Conservation (phyloP, 2,329 filamentous ascomycete genomes). For the Stagonosporopsis chrysanthemi region DNA sequence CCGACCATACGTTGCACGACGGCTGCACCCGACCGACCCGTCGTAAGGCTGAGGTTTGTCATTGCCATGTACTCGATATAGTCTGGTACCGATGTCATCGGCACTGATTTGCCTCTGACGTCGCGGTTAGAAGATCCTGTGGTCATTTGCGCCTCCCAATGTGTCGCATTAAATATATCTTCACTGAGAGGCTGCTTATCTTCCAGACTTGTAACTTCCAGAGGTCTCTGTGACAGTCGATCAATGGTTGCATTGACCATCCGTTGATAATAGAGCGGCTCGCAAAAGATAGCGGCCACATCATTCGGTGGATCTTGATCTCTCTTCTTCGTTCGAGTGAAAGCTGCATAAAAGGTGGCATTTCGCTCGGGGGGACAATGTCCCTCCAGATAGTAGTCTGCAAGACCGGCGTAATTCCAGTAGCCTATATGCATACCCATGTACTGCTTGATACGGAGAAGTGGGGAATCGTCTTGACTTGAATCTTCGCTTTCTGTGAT, state of each 20-base stretch:
- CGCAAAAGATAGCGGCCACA: constrained; percentile 34
- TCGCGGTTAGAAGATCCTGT: background rate
- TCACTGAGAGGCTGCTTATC: background rate
- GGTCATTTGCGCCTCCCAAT: constrained; percentile 46
- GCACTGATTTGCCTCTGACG: constrained; percentile 20
- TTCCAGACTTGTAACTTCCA: constrained; percentile 2
- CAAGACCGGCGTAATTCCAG: constrained; percentile 33
- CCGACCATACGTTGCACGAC: constrained; percentile 43
- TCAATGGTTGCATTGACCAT: constrained; percentile 53
- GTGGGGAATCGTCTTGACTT: background rate
- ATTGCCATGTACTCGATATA: constrained; percentile 19
- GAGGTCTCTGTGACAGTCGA: background rate
- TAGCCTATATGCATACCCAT: constrained; percentile 56
- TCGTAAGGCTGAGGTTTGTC: constrained; percentile 21
- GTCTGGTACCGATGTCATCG: constrained; percentile 9
- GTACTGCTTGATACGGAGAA: constrained; percentile 25
- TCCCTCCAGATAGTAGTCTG: constrained; percentile 39
- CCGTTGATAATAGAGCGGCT: constrained; percentile 55
- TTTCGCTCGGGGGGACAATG: constrained; percentile 44
- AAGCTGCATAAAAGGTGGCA: constrained; percentile 46
- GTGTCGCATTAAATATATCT: constrained; percentile 41
- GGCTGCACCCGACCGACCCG: background rate
- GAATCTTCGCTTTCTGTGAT: too few species aligned
- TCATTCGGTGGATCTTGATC: constrained; percentile 24
- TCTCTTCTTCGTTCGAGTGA: constrained; percentile 21